phyloP scores from a whole-genome alignment of 805 yeast species.

The Hanseniaspora hatyaiensis region DNA sequence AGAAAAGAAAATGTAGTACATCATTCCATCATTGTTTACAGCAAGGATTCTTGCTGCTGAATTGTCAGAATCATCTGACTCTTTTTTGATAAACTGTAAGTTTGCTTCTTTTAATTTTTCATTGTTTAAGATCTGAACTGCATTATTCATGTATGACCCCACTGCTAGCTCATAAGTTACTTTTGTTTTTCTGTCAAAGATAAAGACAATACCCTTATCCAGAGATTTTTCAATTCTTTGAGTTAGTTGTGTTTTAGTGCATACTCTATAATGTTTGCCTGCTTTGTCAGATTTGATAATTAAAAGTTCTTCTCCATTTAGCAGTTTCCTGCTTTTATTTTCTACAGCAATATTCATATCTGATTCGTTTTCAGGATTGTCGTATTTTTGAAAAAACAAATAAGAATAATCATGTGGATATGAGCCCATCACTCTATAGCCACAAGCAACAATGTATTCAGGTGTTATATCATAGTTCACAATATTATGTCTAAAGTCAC shows the following conservation, averaged over 20 bases:
- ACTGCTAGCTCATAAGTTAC: neutral
- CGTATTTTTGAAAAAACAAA: neutral
- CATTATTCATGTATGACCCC: constrained; percentile 1
- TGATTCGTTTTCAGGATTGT: neutral
- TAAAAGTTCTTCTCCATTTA: neutral
- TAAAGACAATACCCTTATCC: neutral
- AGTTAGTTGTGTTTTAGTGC: neutral
- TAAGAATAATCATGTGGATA: neutral
- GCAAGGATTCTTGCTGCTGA: too few relatives aligned
- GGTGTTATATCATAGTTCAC: constrained; percentile 6
- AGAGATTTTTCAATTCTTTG: neutral
- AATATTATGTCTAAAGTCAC: neutral
- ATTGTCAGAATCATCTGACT: too few relatives aligned
- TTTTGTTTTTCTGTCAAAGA: neutral
- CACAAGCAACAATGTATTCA: constrained; percentile 8
- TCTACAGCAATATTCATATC: too few relatives aligned
- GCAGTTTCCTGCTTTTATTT: neutral
- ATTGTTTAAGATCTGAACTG: neutral
- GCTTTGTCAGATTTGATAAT: neutral
- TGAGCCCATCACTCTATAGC: constrained; percentile 4
- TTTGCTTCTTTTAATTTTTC: neutral
- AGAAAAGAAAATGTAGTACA: too few relatives aligned
- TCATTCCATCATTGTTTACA: neutral
- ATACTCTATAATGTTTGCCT: neutral
- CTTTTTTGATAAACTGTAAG: too few relatives aligned